phyloP scores from a whole-genome alignment of 345 rosid genomes.

The Euphorbia tirucalli region DNA sequence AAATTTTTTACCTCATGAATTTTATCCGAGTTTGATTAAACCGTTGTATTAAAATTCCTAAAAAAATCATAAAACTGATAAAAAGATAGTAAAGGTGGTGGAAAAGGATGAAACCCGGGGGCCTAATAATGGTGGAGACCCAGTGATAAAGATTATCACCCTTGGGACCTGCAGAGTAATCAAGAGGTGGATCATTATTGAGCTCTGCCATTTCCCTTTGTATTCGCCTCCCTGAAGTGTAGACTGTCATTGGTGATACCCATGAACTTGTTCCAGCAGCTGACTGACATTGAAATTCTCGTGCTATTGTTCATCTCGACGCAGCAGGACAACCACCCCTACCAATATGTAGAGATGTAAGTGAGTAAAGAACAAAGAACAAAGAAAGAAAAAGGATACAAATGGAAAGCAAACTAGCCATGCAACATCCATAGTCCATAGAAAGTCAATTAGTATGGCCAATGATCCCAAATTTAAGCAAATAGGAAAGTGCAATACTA shows the following conservation, averaged over 20 bases:
- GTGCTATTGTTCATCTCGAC: slow-evolving; percentile 17
- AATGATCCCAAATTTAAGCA: no score
- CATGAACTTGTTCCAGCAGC: slow-evolving; percentile 54
- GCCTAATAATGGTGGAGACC: slow-evolving; percentile 85
- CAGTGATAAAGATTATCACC: slow-evolving; percentile 91
- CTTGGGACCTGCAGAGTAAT: slow-evolving; percentile 88
- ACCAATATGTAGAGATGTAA: background rate
- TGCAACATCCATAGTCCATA: no score
- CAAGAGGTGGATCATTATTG: slow-evolving; percentile 65
- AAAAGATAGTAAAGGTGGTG: background rate
- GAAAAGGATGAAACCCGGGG: slow-evolving; percentile 46
- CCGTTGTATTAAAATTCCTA: no score
- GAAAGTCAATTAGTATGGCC: no score
- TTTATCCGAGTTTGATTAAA: no score
- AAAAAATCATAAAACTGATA: background rate
- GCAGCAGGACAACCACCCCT: background rate
- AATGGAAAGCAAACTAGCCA: no score
- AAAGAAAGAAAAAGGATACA: no score
- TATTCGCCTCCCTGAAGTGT: slow-evolving; percentile 91
- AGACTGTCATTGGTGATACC: slow-evolving; percentile 73
- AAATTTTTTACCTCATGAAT: no score
- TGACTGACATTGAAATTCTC: slow-evolving; percentile 16
- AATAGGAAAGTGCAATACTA: no score
- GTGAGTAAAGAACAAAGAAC: background rate
- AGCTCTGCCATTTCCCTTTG: slow-evolving; percentile 87